Evolutionary conservation across 768 basidiomycete species (phyloP), one percentile per base, ranked within the genome.

Genomic region (Kwoniella mangroviensis): DNA sequence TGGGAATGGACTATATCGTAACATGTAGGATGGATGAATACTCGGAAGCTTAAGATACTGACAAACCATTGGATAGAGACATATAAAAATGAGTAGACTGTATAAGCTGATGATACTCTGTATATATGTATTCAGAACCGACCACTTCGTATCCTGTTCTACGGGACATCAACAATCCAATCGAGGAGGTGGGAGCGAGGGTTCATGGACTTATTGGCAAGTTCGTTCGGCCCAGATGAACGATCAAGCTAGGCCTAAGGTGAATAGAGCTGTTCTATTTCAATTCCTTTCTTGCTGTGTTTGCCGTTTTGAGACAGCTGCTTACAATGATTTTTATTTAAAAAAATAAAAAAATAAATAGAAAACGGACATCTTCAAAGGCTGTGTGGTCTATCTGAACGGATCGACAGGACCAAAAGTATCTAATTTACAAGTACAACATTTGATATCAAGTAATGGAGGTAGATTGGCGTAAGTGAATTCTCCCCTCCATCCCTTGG

Each of bases 101-200:
- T 49, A 49, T 6, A 49, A 49, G 19, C 45, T 49, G 10, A 49
- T 49, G 13, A 49, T 49, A 13, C 40, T 60, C 11, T 28, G 4
- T 3, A 57, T 34, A 40, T 17, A 6, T 15, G 1, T 22, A 22
- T 1, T 19, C 51, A 73, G 79, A 42, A 75, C 79, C 15, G 77
- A 78, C 53, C 79, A 81, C 61, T 76, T 81, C 58, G 76, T 81
- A 3, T 81, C 79, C 2, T 60, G 70, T 40, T 69, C 79, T 5
- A 81, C 79, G 10, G 79, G 79, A 3, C 79, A 81, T 72, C 79
- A 81, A 57, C 69, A 70, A 24, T 75, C 74, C 4, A 81, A 81
- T 68, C 59, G 75, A 51, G 76, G 76, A n/a, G 79, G 79, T 24
- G 77, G 77, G 3, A 71, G 73, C 26, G 60, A 69, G n/a, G 79